Base-by-base conservation (phyloP, 768 basidiomycete species). In the Pleurotus tuoliensis region DNA sequence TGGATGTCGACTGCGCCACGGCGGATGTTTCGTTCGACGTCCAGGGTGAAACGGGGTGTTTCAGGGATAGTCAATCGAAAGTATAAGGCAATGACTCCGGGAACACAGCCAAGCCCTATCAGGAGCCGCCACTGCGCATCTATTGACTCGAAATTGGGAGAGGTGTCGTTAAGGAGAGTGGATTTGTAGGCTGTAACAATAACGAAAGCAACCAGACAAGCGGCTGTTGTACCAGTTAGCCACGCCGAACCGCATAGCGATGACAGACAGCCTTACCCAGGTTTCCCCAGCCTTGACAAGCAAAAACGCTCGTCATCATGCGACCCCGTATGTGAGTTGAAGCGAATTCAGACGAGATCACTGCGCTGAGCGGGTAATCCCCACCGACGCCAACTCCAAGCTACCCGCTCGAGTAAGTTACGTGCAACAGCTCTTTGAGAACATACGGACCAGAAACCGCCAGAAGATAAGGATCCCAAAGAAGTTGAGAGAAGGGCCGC, bases 21-120 rank as follows among this genome's bases (percentile, higher is more conserved):
- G 40, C 80, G 74, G 46, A 95, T 74, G 68, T 94, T 92, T 51
- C 87, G 79, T 70, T 93, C 91, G 58, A 95, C 81, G 75, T 95
- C 93, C 88, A 94, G 92, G 58, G 92, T 95, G 68, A 80, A 82
- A 60, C 93, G 90, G 27, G 93, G 92, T 0, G 92, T 94, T 69
- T 94, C 92, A 4, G 92, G 90, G 64, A 94, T 94, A 24, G 92
- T 93, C 25, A 94, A 80, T 67, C 92, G 90, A 87, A 90, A 94
- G 76, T 92, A 94, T 47, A 94, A 83, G 15, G 90, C 92, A 57
- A 92, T 66, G 45, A 77, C 78, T 51, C 83, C 93, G 38, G 93
- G 93, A 50, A 95, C 76, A 56, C 87, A 88, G 44, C 93, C 93
- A 41, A 94, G 76, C 64, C 93, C 93, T 67, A 95, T 92, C 63